Evolutionary conservation across 768 basidiomycete genomes (phyloP).

Genomic region (Royoungia palumana): DNA sequence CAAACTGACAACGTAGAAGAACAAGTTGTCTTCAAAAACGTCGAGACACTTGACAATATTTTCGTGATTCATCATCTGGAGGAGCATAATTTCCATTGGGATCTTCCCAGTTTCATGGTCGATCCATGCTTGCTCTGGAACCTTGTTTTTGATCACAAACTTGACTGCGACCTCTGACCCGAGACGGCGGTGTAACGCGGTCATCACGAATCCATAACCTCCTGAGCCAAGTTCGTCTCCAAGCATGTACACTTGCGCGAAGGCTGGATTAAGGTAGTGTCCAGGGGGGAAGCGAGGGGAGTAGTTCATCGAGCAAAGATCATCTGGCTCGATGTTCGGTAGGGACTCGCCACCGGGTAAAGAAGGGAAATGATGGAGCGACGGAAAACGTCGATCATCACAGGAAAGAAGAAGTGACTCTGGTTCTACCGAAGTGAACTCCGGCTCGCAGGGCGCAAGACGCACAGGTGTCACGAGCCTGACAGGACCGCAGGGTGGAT

Average conservation of each 20-base stretch:
- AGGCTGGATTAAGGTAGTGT: slow-evolving; percentile 58
- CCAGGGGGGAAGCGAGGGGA: slow-evolving; percentile 56
- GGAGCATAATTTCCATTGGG: slow-evolving; percentile 79
- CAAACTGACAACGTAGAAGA: slow-evolving; percentile 78
- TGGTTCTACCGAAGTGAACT: neutral
- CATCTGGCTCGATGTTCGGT: slow-evolving; percentile 1
- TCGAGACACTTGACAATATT: slow-evolving; percentile 83
- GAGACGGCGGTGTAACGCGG: slow-evolving; percentile 60
- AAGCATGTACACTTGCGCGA: slow-evolving; percentile 57
- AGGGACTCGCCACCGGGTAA: neutral
- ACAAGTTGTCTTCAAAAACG: slow-evolving; percentile 77
- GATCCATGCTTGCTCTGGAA: slow-evolving; percentile 52
- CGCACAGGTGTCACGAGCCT: neutral
- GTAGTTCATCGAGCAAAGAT: slow-evolving; percentile 26
- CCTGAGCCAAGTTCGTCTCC: slow-evolving; percentile 84
- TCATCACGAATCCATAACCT: slow-evolving; percentile 95
- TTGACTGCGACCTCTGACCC: slow-evolving; percentile 85
- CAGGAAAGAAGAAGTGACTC: slow-evolving; percentile 25
- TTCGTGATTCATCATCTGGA: slow-evolving; percentile 70
- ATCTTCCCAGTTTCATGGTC: slow-evolving; percentile 61
- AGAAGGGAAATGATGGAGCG: slow-evolving; percentile 2
- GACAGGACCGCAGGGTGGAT: neutral
- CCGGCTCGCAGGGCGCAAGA: neutral
- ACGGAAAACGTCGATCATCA: slow-evolving; percentile 4
- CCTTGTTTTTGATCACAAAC: slow-evolving; percentile 81